These are phyloP conservation scores for Entomortierella beljakovae DNA, from an alignment of 192 early-diverging fungal species.

Conservation along the genomic window DNA sequence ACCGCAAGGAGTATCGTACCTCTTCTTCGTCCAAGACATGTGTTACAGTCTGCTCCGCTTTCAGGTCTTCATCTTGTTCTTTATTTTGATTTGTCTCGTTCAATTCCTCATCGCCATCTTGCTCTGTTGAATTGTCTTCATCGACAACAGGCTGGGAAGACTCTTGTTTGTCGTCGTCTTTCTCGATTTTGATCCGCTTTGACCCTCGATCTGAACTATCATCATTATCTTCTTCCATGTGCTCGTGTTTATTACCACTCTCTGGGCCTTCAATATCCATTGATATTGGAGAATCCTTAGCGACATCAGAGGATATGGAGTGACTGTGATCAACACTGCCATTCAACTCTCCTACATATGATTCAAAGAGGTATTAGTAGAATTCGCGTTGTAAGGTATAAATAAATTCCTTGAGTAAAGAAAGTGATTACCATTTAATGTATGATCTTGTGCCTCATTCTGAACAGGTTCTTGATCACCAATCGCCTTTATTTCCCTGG, in stretches of 20 bases:
- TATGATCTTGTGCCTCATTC: conserved; percentile 13
- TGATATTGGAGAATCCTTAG: background rate
- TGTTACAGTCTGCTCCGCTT: conserved; percentile 28
- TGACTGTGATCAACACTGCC: background rate
- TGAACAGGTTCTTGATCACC: conserved; percentile 5
- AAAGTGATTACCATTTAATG: conserved; percentile 10
- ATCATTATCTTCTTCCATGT: conserved; percentile 16
- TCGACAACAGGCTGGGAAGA: conserved; percentile 6
- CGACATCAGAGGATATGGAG: background rate
- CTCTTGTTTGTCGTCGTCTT: conserved; percentile 41
- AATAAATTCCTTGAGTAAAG: no score
- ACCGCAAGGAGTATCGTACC: no score
- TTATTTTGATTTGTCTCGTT: no score
- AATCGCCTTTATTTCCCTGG: conserved; percentile 4
- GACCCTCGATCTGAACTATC: conserved; percentile 8
- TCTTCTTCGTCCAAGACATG: conserved; percentile 53
- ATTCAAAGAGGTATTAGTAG: no score
- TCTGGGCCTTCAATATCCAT: conserved; percentile 9
- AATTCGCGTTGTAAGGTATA: no score
- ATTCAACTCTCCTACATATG: conserved; percentile 8
- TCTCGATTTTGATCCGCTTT: conserved; percentile 47
- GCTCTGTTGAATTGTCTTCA: conserved; percentile 13
- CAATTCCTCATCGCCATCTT: conserved; percentile 12
- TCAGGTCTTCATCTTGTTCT: conserved; percentile 35
- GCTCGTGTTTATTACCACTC: conserved; percentile 8